Percentiles rank a stretch among this genome's conserved stretches.
Conservation (phyloP, 2,329 filamentous ascomycete genomes). For the Paecilomyces formosus region DNA sequence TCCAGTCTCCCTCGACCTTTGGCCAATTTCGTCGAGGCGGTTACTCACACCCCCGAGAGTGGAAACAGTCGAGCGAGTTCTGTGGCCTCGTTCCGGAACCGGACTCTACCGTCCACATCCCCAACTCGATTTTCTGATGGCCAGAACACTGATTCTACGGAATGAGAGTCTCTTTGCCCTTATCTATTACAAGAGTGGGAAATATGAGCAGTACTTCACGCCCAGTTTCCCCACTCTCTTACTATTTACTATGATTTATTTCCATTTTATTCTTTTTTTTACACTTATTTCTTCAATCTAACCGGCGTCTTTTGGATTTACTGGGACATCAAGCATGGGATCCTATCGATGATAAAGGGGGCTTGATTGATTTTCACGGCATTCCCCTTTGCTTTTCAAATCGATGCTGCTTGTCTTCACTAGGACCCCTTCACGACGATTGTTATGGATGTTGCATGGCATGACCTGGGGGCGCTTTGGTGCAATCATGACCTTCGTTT, state of each 20-base stretch:
- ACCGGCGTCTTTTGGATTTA: not conserved
- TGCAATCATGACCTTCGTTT: not conserved
- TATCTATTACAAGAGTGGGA: not conserved
- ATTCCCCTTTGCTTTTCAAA: not conserved
- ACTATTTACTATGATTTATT: not conserved
- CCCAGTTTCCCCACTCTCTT: not conserved
- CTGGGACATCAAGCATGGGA: not conserved
- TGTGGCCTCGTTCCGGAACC: not conserved
- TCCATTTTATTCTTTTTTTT: no score
- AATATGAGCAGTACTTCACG: not conserved
- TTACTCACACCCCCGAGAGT: not conserved
- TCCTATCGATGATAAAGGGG: not conserved
- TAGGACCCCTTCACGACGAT: not conserved
- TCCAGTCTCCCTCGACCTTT: conserved; percentile 12
- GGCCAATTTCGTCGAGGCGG: conserved; percentile 7
- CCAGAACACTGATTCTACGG: not conserved
- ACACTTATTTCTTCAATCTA: not conserved
- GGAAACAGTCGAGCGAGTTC: not conserved
- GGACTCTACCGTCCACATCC: not conserved
- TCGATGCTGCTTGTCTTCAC: not conserved
- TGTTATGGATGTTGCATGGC: not conserved
- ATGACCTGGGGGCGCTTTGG: not conserved
- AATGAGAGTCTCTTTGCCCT: not conserved
- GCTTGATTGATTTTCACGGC: not conserved
- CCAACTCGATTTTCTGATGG: not conserved